Conservation (phyloP, 306 rosid genomes). For the Gynostemma pentaphyllum region DNA sequence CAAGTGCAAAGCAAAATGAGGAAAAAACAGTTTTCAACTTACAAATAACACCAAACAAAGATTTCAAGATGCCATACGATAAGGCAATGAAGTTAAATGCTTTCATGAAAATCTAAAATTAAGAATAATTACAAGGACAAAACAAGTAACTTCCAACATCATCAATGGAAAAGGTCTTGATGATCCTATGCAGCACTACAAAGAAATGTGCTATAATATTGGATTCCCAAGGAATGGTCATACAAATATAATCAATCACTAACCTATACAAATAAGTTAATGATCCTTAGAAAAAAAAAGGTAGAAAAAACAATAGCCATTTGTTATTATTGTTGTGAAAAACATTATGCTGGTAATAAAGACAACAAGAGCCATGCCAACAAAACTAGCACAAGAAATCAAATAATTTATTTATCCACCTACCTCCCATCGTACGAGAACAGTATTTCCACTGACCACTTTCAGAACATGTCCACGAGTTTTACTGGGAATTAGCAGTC, state of each 20-base stretch:
- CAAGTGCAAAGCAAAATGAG: no score
- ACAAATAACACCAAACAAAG: no score
- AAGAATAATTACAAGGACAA: no score
- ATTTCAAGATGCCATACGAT: no score
- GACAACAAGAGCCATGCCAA: neutral
- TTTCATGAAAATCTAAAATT: no score
- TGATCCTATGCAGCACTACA: neutral
- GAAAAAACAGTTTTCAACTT: no score
- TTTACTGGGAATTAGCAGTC: constrained; percentile 61
- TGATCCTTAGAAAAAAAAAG: neutral
- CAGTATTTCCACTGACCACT: constrained; percentile 46
- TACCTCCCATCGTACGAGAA: constrained; percentile 98
- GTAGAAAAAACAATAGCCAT: neutral
- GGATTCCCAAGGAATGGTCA: neutral
- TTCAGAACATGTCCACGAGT: constrained; percentile 66
- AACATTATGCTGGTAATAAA: neutral
- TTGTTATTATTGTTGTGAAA: neutral
- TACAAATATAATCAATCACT: neutral
- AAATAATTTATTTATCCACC: constrained; percentile 4
- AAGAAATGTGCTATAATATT: neutral
- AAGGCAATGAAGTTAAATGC: no score
- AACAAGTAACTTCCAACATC: no score
- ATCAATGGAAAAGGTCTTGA: neutral
- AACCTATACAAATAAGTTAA: neutral
- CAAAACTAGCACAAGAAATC: neutral